These are phyloP conservation scores for Cordyceps farinosa DNA, from an alignment of 2,329 filamentous ascomycete genomes.

Conservation along the genomic window DNA sequence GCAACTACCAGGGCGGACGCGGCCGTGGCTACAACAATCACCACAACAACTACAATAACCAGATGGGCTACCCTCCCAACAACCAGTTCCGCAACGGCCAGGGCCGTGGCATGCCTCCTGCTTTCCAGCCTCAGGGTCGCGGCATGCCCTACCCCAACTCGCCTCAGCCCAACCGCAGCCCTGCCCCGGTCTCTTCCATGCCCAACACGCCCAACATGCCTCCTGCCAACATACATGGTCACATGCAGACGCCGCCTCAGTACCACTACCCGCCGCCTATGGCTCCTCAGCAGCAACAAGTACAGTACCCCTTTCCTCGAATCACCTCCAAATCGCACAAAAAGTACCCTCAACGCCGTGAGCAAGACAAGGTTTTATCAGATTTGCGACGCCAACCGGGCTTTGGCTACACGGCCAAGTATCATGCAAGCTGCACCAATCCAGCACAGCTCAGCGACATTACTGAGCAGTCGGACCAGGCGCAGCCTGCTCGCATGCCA, in stretches of 20 bases:
- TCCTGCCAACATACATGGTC: conserved; percentile 49
- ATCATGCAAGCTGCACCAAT: conserved; percentile 12
- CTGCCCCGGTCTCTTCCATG: conserved; percentile 62
- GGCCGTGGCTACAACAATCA: conserved; percentile 47
- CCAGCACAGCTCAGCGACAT: conserved; percentile 5
- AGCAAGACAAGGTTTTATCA: conserved; percentile 18
- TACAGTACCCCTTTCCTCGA: conserved; percentile 46
- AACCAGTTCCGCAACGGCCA: conserved; percentile 42
- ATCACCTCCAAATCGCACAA: conserved; percentile 7
- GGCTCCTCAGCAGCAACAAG: conserved; percentile 59
- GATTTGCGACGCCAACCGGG: conserved; percentile 12
- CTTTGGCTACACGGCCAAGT: conserved; percentile 2
- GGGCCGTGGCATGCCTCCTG: conserved; percentile 51
- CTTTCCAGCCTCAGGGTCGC: conserved; percentile 42
- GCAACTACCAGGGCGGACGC: conserved; percentile 50
- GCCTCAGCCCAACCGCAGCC: conserved; percentile 62
- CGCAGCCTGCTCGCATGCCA: conserved; percentile 1
- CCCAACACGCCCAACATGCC: conserved; percentile 68
- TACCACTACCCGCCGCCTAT: conserved; percentile 59
- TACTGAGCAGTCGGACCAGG: conserved; percentile 10
- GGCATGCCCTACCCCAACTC: conserved; percentile 55
- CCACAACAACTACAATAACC: conserved; percentile 40
- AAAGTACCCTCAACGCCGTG: conserved; percentile 6
- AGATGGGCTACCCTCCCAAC: conserved; percentile 43
- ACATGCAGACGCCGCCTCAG: conserved; percentile 58